Evolutionary conservation across 805 yeast species (phyloP), one percentile per base, ranked within the genome.

Genomic region (Brettanomyces anomalus): DNA sequence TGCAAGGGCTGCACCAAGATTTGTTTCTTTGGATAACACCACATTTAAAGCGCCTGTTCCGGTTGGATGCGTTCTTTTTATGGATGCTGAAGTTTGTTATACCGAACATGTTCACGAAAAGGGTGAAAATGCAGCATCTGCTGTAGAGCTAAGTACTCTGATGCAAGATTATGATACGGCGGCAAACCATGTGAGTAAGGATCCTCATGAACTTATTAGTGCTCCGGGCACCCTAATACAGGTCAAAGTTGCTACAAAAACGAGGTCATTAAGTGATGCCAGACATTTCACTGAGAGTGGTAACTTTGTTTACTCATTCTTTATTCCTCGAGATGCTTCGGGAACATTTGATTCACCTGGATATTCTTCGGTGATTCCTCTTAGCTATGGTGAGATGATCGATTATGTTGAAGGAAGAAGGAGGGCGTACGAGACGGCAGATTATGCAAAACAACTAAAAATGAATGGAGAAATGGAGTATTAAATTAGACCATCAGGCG

Each of bases 1-100:
- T 55, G 70, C 96, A 2, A 79, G 79, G 50, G 79, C 90, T 14
- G 78, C 82, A 46, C 96, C 97, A 36, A 72, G 96, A 58, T 89
- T 89, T 52, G 85, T 87, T 10, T 83, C 95, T 2, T 71, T 89
- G 51, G 97, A 89, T 60, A 82, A 93, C 18, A 87, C 96, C 36
- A 84, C 94, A 19, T 89, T 89, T 71, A 80, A 84, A 55, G 84
- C 89, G 16, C 97, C 97, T 2, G 97, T 89, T 6, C 97, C 97
- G 1, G 96, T 89, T 15, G 97, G 97, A 1, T 79, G 89, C 1
- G 95, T 90, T 7, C 67, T 89, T 46, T 83, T 80, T 49, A 77
- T 87, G 79, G 74, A 77, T 42, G 93, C 97, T 1, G 70, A 81
- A 17, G 85, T 89, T 6, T 86, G 84, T 19, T 87, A 89, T 63